Base-by-base conservation (phyloP, 371 early-diverging fungal genomes). In the Haplosporangium sp. region DNA sequence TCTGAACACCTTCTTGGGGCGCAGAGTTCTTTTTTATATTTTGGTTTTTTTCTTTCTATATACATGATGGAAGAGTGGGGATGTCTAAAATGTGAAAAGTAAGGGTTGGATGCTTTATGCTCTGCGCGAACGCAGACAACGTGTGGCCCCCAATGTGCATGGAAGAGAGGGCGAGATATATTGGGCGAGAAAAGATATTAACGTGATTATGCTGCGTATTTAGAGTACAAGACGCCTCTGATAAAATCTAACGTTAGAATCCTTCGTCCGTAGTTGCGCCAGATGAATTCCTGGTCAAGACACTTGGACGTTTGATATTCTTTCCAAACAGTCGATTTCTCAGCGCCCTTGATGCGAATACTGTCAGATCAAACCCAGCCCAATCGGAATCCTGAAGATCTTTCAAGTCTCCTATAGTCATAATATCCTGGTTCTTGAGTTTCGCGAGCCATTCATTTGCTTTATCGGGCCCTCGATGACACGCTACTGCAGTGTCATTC, bases 271-370 rank as follows among this genome's bases (percentile, higher is more conserved):
- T 91, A 84, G 21, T 86, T 82, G 37, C 86, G 84, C 45, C 76
- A 47, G 21, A 90, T 85, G 48, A 89, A 82, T 54, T 90, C 89
- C 45, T 68, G 59, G 42, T 91, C 89, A 74, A 89, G 73, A 16
- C 86, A 85, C 62, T 89, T 83, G 56, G 92, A 87, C 41, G 63
- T n/a, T 63, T 45, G 56, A 63, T 47, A 12, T 57, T 62, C 72
- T 84, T 88, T 20, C 93, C 93, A 67, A 86, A 84, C 16, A 93
- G 81, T 67, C 90, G 89, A 73, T 94, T 94, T 82, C 94, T 94
- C 63, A 96, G 84, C 7, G 95, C 93, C 50, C 97, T 87, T 23
- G 87, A 79, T 1, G 96, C 94, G 87, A 95, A 96, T 6, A 96
- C 95, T 8, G 96, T 95, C 59, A 96, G 83, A 3, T 91, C 92